Percentiles rank a stretch among this genome's conserved stretches.
These are phyloP conservation scores for Postia placenta DNA, from an alignment of 768 basidiomycete genomes.

Conservation along the genomic window DNA sequence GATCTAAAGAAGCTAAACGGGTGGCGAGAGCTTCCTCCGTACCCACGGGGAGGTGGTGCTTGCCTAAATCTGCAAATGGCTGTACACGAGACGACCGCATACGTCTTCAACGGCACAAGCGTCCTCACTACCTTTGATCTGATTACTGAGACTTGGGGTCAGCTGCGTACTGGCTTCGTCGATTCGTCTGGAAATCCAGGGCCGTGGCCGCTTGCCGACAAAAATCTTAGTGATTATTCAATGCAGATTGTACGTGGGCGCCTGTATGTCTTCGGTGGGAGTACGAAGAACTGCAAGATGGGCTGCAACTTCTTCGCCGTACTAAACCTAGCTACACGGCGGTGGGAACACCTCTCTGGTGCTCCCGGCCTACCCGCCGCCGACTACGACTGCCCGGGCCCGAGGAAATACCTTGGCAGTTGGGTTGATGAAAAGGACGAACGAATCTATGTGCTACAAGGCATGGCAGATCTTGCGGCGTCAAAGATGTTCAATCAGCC, in stretches of 20 bases:
- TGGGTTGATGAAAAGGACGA: conserved; percentile 28
- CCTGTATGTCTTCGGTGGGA: conserved; percentile 35
- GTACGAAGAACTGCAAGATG: conserved; percentile 21
- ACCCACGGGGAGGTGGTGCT: conserved; percentile 1
- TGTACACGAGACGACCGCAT: conserved; percentile 27
- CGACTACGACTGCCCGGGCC: conserved; percentile 25
- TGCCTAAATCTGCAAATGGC: conserved; percentile 11
- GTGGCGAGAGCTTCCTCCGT: conserved; percentile 16
- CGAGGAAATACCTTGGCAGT: conserved; percentile 27
- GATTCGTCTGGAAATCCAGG: not conserved
- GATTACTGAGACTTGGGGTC: conserved; percentile 26
- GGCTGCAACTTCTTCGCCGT: conserved; percentile 34
- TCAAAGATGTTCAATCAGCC: conserved; percentile 21
- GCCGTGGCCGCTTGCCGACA: conserved; percentile 12
- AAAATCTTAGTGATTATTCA: conserved; percentile 10
- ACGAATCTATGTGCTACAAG: conserved; percentile 30
- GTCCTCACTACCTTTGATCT: conserved; percentile 33
- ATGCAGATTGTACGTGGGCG: conserved; percentile 22
- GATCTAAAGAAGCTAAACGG: conserved; percentile 12
- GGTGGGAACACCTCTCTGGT: conserved; percentile 26
- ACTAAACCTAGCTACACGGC: conserved; percentile 28
- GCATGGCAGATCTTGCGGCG: conserved; percentile 28
- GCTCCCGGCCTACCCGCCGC: conserved; percentile 7
- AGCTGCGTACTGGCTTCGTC: conserved; percentile 22
- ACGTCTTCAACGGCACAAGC: conserved; percentile 29